Evolutionary conservation across 495 filamentous ascomycete genomes (phyloP).

Genomic region (Clavariopsis aquatica): DNA sequence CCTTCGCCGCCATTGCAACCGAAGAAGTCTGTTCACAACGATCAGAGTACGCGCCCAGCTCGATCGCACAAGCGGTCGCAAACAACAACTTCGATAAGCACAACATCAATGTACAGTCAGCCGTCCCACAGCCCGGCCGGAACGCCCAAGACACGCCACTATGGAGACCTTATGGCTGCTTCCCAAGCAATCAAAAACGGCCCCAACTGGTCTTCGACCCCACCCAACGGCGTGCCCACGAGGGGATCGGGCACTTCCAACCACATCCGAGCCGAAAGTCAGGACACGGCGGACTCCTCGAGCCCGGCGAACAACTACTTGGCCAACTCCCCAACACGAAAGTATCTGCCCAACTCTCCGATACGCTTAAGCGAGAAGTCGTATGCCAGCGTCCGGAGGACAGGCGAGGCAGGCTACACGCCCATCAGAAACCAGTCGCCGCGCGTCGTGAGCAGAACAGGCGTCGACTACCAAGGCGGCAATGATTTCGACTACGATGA

Average conservation of each 20-base stretch:
- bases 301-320: background rate
- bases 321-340: background rate
- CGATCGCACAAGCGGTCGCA: slow-evolving; percentile 17
- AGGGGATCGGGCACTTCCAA: slow-evolving; percentile 12
- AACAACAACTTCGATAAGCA: slow-evolving; percentile 29
- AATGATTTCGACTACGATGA: slow-evolving; percentile 54
- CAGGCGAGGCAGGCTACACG: slow-evolving; percentile 29
- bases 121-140: slow-evolving; percentile 23
- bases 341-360: slow-evolving; percentile 4
- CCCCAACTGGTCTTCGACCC: slow-evolving; percentile 19
- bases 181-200: slow-evolving; percentile 36
- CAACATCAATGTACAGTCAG: slow-evolving; percentile 24
- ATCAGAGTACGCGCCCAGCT: slow-evolving; percentile 11
- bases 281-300: slow-evolving; percentile 24
- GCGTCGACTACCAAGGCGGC: slow-evolving; percentile 56
- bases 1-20: slow-evolving; percentile 39
- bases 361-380: slow-evolving; percentile 29
- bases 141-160: slow-evolving; percentile 45
- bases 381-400: slow-evolving; percentile 30
- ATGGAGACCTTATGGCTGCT: slow-evolving; percentile 48
- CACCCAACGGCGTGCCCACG: slow-evolving; percentile 15
- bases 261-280: slow-evolving; percentile 12
- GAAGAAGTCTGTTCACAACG: slow-evolving; percentile 8
- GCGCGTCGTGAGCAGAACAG: slow-evolving; percentile 38
- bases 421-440: slow-evolving; percentile 22